Evolutionary conservation across 1,284 basidiomycete species (phyloP).

Genomic region (Prillingera fragicola): DNA sequence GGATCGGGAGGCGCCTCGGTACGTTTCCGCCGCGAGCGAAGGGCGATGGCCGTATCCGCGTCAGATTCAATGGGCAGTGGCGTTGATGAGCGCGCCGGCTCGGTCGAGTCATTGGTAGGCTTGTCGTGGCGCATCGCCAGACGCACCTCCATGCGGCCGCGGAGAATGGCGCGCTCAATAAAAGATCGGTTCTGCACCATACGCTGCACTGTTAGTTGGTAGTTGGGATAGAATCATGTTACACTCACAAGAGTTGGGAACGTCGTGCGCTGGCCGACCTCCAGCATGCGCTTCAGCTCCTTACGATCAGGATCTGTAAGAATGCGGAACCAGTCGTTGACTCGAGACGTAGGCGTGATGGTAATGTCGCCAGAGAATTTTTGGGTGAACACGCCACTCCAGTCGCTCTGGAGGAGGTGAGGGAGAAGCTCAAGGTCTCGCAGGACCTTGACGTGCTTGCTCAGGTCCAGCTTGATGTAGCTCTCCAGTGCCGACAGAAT

Average conservation of each 20-base stretch:
- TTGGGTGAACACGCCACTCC: constrained; percentile 90
- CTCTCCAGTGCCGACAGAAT: constrained; percentile 84
- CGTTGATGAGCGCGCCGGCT: constrained; percentile 5
- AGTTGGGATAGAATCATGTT: constrained; percentile 17
- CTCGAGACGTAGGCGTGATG: constrained; percentile 77
- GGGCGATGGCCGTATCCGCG: constrained; percentile 44
- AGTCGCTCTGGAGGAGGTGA: constrained; percentile 82
- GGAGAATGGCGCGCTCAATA: constrained; percentile 63
- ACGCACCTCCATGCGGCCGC: constrained; percentile 70
- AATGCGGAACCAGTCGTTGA: constrained; percentile 77
- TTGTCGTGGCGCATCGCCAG: constrained; percentile 47
- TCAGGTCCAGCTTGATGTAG: constrained; percentile 87
- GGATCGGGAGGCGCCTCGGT: constrained; percentile 1
- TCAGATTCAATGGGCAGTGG: constrained; percentile 47
- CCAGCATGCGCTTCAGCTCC: constrained; percentile 76
- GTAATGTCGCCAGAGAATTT: constrained; percentile 49
- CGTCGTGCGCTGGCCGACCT: constrained; percentile 80
- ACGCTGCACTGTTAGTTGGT: too few relatives aligned
- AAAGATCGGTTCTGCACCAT: constrained; percentile 79
- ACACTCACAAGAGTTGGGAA: constrained; percentile 98
- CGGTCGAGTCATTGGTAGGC: constrained; percentile 30
- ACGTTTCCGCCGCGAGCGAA: constrained; percentile 20
- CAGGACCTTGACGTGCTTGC: constrained; percentile 93
- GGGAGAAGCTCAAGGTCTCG: constrained; percentile 86
- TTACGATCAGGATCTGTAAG: constrained; percentile 74